Base-by-base conservation (phyloP, 768 basidiomycete genomes). In the Termitomyces sp. region DNA sequence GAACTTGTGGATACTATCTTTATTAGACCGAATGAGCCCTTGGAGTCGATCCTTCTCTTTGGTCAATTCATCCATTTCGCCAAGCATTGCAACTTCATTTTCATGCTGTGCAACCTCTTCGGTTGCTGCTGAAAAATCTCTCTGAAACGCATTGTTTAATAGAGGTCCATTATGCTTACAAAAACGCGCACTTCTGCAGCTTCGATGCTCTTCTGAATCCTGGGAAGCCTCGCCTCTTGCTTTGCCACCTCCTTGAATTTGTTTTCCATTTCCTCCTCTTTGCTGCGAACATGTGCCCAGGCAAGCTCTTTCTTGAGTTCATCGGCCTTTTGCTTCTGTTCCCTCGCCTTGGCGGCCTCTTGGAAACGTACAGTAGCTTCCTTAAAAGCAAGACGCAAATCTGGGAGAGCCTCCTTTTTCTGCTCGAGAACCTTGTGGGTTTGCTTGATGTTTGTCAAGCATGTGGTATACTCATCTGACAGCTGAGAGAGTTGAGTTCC, bases 401-500 rank as follows among this genome's bases (percentile, higher is more conserved):
- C 92, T 0, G 93, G 92, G 7, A 98, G 69, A 46, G 84, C 82
- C 58, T 91, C 85, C 54, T 82, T 80, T 75, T 94, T 94, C 65
- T 84, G 81, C 20, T 76, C 71, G 41, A 92, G 80, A 33, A 87
- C 73, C 60, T 82, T 85, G 57, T 77, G 74, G 10, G 90, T 90
- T 61, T 82, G 79, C 38, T 78, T 78, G 63, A 92, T 88, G 65
- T 93, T 90, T 52, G 85, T 76, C 18, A 85, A 71, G 61, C 92
- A 89, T 0, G 79, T 76, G 35, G 89, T 84, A 66, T 99, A 99
- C 68, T 95, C 92, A 20, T 92, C 86, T 3, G 82, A 84, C 46
- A 99, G 86, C 64, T 96, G 90, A 36, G 84, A 81, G 16, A 99
- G 83, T 63, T 94, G 92, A 0, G 97, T 98, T 16, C 97, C 97